A percentile compares a stretch with the other conserved stretches of the same genome.
Evolutionary conservation across 208 protist genomes (phyloP).

Genomic region (Leptomonas pyrrhocoris): DNA sequence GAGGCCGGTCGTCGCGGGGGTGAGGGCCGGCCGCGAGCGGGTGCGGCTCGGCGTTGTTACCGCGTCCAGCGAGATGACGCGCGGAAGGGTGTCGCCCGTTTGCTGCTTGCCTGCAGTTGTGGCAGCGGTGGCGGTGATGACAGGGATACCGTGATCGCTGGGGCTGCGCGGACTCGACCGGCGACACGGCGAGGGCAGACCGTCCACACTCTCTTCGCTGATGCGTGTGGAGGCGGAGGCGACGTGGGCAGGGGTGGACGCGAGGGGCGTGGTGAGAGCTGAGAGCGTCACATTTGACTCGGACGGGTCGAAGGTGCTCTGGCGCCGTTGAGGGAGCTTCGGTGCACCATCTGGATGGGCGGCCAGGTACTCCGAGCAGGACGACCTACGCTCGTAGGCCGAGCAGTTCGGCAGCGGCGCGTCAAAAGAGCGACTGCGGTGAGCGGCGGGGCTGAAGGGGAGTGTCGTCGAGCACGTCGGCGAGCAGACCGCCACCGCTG

Average conservation of each 20-base stretch:
- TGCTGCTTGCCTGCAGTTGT: not conserved
- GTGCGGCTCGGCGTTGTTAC: slow-evolving; percentile 25
- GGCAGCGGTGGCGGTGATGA: not conserved
- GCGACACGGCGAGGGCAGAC: not conserved
- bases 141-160: slow-evolving; percentile 13
- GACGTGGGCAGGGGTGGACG: not conserved
- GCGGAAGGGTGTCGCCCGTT: not conserved
- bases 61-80: slow-evolving; percentile 23
- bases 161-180: slow-evolving; percentile 10
- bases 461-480: slow-evolving; percentile 16
- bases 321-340: too few species aligned
- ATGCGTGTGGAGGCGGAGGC: not conserved
- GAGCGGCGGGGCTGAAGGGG: not conserved
- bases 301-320: not conserved
- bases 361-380: not conserved
- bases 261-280: slow-evolving; percentile 1
- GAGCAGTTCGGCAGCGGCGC: not conserved
- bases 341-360: not conserved
- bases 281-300: slow-evolving; percentile 13
- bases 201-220: not conserved
- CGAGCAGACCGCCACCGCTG: not conserved
- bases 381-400: not conserved
- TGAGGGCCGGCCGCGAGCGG: slow-evolving; percentile 24
- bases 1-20: slow-evolving; percentile 8
- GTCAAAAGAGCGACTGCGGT: slow-evolving; percentile 15